Percentiles rank a stretch among this genome's conserved stretches.
Conservation (phyloP, 345 rosid genomes). For the Eucalyptus tenuipes region DNA sequence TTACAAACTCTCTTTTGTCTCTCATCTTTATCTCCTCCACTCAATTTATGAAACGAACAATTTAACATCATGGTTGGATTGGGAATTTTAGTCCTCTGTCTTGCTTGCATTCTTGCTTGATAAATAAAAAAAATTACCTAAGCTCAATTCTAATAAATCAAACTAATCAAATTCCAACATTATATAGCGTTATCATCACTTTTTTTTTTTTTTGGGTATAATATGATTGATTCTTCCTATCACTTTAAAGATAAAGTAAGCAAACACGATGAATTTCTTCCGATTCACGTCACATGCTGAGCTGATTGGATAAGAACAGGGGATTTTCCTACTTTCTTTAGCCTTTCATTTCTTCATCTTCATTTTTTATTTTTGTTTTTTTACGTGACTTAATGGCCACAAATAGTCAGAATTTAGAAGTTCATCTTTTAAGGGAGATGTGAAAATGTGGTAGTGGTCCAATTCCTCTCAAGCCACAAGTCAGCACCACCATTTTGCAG, state of each 20-base stretch:
- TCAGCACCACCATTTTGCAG: not conserved
- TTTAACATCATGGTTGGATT: not conserved
- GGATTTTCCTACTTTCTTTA: not conserved
- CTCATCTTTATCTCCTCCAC: not conserved
- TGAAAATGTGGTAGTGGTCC: not conserved
- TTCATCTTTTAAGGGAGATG: not conserved
- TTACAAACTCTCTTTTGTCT: not conserved
- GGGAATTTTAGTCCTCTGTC: not conserved
- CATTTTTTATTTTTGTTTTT: not conserved
- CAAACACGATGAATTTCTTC: not conserved
- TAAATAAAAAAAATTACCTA: not conserved
- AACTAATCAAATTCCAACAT: not conserved
- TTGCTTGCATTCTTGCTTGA: not conserved
- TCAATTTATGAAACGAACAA: not conserved
- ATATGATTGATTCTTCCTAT: not conserved
- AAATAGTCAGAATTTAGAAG: not conserved
- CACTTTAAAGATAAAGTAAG: not conserved
- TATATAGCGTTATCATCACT: rapidly evolving
- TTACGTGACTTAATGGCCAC: not conserved
- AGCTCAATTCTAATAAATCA: not conserved
- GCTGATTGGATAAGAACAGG: not conserved
- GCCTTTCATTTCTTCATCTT: not conserved
- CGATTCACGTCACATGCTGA: not conserved
- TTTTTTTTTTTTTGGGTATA: not conserved
- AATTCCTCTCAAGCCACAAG: not conserved